Percentiles rank a stretch among this genome's conserved stretches.
These are phyloP conservation scores for Ophiostoma tasmaniense DNA, from an alignment of 2,329 filamentous ascomycete genomes.

Conservation along the genomic window DNA sequence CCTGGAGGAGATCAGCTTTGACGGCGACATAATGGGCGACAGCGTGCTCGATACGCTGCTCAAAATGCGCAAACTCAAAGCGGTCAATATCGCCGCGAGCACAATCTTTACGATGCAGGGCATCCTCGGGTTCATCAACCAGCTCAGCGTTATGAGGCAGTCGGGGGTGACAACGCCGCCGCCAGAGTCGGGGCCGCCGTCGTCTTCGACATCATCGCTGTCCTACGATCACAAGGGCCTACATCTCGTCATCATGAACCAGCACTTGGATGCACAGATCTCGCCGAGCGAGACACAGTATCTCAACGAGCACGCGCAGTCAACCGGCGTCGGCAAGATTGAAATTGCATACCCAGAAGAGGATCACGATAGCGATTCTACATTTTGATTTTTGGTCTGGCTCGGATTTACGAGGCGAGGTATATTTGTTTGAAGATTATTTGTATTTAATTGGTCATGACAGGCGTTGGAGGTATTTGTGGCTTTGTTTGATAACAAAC, in stretches of 20 bases:
- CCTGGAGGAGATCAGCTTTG: constrained; percentile 49
- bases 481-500: not conserved
- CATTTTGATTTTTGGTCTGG: constrained; percentile 5
- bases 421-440: not conserved
- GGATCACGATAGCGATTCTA: constrained; percentile 30
- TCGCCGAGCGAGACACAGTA: constrained; percentile 22
- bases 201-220: not conserved
- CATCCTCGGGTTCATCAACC: constrained; percentile 35
- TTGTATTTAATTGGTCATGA: not conserved
- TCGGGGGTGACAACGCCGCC: not conserved
- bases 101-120: constrained; percentile 46
- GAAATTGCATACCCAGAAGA: constrained; percentile 32
- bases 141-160: not conserved
- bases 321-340: constrained; percentile 27
- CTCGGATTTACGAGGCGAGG: too few relatives aligned
- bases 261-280: constrained; percentile 26
- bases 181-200: not conserved
- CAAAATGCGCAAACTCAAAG: constrained; percentile 38
- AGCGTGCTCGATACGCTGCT: constrained; percentile 32
- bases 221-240: constrained; percentile 22
- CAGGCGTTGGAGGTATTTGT: not conserved
- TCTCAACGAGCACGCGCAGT: constrained; percentile 24
- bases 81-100: constrained; percentile 44
- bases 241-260: constrained; percentile 29
- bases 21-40: constrained; percentile 45